Evolutionary conservation across 176 grass and related monocot genomes (phyloP), one percentile per base, ranked within the genome.

Genomic region (Ampelocalamus luodianensis): DNA sequence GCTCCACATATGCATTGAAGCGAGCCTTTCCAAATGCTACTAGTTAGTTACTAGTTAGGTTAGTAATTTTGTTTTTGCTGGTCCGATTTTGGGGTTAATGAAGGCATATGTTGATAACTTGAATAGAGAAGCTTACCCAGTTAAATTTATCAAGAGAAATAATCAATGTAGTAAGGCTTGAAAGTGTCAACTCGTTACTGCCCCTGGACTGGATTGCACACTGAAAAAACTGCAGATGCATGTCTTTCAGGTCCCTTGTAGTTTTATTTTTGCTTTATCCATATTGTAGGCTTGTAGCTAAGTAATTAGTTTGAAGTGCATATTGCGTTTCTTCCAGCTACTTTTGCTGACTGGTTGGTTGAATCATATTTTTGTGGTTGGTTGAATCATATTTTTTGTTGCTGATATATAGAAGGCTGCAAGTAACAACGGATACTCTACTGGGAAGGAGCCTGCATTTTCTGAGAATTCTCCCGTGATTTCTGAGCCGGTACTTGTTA

Each of bases 401-500:
- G 78, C 60, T 85, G 37, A 81, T 54, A 51, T 88, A 65, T 83
- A 91, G 83, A 92, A 93, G 86, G 68, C 71, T 80, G 74, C 58
- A 83, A 86, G 74, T 39, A 86, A 91, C 70, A 95, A 93, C 60
- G 83, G 64, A n/a, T 22, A 60, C 65, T 40, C 71, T 82, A 68
- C 32, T 49, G 95, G 74, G 46, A 87, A 90, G 73, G 92, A 86
- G 26, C 80, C 81, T 82, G 73, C 68, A 20, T 71, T 43, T 46
- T 54, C 91, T 65, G 91, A 85, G 42, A 88, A 88, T 65, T 95
- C 89, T 79, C 86, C 91, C 9, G 87, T 92, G 45, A 95, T 95
- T 64, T 98, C 89, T 60, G 91, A 95, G 32, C 91, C 96, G n/a
- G 82, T 92, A 49, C 93, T 90, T 37, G 83, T 95, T 63, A 95